These are phyloP conservation scores for Cylindrotheca closterium DNA, from an alignment of 108 stramenopile species.

Conservation along the genomic window DNA sequence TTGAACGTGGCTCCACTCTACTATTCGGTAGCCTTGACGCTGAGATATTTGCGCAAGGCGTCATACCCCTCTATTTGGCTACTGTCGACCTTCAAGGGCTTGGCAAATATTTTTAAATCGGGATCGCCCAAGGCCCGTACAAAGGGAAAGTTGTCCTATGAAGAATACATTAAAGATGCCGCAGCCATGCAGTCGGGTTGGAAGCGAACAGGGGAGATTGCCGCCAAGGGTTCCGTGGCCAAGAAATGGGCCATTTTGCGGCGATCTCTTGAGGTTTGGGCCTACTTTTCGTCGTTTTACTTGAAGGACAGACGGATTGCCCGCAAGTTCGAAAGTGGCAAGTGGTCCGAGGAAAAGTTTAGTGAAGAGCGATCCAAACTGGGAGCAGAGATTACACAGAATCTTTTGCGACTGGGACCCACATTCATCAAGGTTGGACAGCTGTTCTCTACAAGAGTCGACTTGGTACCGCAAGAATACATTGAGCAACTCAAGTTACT, in stretches of 20 bases:
- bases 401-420: slow-evolving; percentile 90
- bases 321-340: slow-evolving; percentile 68
- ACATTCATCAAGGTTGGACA: slow-evolving; percentile 95
- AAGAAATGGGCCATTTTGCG: slow-evolving; percentile 78
- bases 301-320: slow-evolving; percentile 76
- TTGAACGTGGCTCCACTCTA: slow-evolving; percentile 86
- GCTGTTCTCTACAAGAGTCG: slow-evolving; percentile 93
- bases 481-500: slow-evolving; percentile 89
- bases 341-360: slow-evolving; percentile 71
- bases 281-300: slow-evolving; percentile 85
- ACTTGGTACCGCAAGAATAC: slow-evolving; percentile 95
- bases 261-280: slow-evolving; percentile 89
- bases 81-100: slow-evolving; percentile 37
- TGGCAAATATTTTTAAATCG: slow-evolving; percentile 57
- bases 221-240: slow-evolving; percentile 66
- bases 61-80: slow-evolving; percentile 42
- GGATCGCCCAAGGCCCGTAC: slow-evolving; percentile 8
- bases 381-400: slow-evolving; percentile 86
- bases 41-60: slow-evolving; percentile 70
- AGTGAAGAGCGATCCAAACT: slow-evolving; percentile 69
- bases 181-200: slow-evolving; percentile 81
- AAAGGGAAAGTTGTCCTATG: slow-evolving; percentile 17
- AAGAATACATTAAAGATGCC: slow-evolving; percentile 66
- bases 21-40: slow-evolving; percentile 72
- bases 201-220: slow-evolving; percentile 87